Conservation (phyloP, 257 asterid genomes). For the Coffea canephora region DNA sequence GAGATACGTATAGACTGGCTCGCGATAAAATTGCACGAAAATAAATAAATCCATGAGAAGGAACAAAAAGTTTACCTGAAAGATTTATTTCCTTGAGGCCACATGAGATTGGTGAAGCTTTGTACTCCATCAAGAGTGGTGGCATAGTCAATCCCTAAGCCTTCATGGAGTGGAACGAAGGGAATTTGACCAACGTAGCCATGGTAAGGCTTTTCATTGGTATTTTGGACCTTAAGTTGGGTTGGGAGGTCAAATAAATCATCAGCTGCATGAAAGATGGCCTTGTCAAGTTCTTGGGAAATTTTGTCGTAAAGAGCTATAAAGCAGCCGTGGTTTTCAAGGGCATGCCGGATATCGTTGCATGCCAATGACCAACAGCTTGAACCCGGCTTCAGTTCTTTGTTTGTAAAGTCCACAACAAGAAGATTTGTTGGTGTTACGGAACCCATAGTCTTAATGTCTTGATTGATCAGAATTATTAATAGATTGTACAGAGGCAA, state of each 20-base stretch:
- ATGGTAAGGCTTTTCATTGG: constrained; percentile 65
- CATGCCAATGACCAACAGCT: constrained; percentile 42
- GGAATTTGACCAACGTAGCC: constrained; percentile 77
- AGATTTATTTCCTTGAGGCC: constrained; percentile 54
- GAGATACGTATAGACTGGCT: not conserved
- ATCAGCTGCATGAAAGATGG: constrained; percentile 51
- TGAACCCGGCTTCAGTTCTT: constrained; percentile 49
- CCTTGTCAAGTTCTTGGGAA: constrained; percentile 45
- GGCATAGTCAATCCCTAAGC: constrained; percentile 67
- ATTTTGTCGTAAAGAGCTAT: constrained; percentile 49
- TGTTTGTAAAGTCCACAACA: constrained; percentile 52
- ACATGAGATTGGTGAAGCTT: constrained; percentile 63
- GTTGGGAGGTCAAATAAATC: constrained; percentile 56
- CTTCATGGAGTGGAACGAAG: constrained; percentile 71
- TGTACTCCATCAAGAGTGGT: constrained; percentile 53
- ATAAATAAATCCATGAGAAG: not conserved
- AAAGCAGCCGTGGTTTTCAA: constrained; percentile 73
- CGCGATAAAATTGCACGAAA: too few species aligned
- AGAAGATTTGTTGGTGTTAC: constrained; percentile 29
- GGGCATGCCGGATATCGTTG: constrained; percentile 45
- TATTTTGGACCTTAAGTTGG: constrained; percentile 45
- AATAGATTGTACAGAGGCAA: not conserved
- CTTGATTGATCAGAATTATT: not conserved
- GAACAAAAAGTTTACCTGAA: constrained; percentile 42
- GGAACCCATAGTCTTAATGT: constrained; percentile 48